phyloP scores from a whole-genome alignment of 805 yeast species.

The Saccharomycopsis sp. region DNA sequence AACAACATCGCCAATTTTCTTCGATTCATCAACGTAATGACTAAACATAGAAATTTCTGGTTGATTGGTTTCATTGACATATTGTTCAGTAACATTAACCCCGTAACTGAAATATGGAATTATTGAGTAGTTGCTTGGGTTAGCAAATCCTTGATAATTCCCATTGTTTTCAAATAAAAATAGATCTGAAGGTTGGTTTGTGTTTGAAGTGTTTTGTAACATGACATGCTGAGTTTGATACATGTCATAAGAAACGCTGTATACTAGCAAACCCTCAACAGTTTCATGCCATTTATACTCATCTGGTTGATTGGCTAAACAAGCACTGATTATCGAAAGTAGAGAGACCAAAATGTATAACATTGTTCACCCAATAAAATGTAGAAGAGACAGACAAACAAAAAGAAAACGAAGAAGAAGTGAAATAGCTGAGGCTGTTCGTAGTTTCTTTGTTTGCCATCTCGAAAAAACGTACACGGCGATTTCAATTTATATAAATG shows the following conservation, averaged over 20 bases:
- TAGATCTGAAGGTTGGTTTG: not conserved
- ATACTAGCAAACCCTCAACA: conserved; percentile 7
- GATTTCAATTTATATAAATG: no score
- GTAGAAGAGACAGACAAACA: no score
- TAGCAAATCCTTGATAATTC: conserved; percentile 12
- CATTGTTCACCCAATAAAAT: no score
- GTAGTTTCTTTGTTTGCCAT: no score
- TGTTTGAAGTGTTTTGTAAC: conserved; percentile 3
- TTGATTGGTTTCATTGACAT: not conserved
- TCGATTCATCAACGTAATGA: conserved; percentile 10
- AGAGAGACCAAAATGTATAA: no score
- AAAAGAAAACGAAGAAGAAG: no score
- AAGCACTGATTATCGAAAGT: no score
- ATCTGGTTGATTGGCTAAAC: no score
- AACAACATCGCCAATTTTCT: conserved; percentile 6
- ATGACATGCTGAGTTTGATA: conserved; percentile 14
- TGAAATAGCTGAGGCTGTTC: no score
- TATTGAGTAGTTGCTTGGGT: conserved; percentile 16
- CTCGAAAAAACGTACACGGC: no score
- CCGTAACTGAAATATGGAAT: conserved; percentile 21
- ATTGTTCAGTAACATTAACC: conserved; percentile 15
- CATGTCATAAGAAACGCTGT: conserved; percentile 11
- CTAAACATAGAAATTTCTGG: conserved; percentile 10
- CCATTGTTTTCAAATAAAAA: conserved; percentile 11
- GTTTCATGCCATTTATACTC: conserved; percentile 10